Evolutionary conservation across 371 early-diverging fungal species (phyloP), one percentile per base, ranked within the genome.

Genomic region (Syncephalastrum racemosum): DNA sequence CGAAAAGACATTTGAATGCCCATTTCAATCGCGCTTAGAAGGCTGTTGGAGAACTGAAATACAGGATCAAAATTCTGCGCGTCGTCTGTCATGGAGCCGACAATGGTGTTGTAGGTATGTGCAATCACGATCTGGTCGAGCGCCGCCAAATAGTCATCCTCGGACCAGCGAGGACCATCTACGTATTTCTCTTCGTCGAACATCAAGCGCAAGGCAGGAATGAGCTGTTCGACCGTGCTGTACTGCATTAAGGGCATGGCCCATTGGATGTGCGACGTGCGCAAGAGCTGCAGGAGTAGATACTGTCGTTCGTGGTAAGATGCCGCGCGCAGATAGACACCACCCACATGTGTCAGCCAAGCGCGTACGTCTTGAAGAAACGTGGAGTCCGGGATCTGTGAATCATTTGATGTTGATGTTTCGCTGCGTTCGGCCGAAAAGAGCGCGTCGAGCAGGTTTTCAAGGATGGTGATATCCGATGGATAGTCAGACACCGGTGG

Each of bases 61-160:
- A 71, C 53, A 3, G 53, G 57, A 14, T 62, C 60, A 4, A 50
- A 41, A 5, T 4, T 50, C 5, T 46, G 40, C 2, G 41, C 41
- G 5, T 47, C 25, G 7, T n/a, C 4, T 39, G 16, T 44, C 18
- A 14, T 23, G 42, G 15, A 49, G 39, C 4, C 43, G 0, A 62
- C 19, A 8, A 66, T 45, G 6, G 44, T 53, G 36, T 50, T 58
- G 19, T 58, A 68, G 1, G 47, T 53, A 18, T 55, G 60, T 4
- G 75, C 64, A 0, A 85, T 56, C 15, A 81, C 81, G 56, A 90
- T 63, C 58, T 90, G 90, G 60, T 83, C 84, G 42, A 90, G 53
- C 6, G 80, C 59, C 0, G 64, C 71, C 4, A 80, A 49, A 60
- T 77, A 85, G 53, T 90, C 87, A 40, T 87, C 86, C 53, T 88